A percentile compares a stretch with the other conserved stretches of the same genome.
phyloP scores from a whole-genome alignment of 306 rosid species.

The Cucurbita moschata region DNA sequence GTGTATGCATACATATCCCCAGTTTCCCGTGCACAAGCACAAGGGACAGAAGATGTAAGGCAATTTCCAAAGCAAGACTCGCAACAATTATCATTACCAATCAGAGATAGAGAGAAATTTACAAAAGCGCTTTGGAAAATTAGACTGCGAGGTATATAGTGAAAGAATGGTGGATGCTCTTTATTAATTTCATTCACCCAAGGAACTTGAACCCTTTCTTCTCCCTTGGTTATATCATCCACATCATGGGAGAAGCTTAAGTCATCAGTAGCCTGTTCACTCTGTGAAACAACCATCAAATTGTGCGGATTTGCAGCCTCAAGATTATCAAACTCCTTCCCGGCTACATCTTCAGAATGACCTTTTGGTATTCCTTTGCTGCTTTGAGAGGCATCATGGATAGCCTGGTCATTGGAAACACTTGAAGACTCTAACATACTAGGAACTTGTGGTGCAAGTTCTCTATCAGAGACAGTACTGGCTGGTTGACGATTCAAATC shows the following conservation, averaged over 20 bases:
- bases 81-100: conserved; percentile 56
- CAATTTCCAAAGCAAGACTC: conserved; percentile 73
- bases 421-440: conserved; percentile 9
- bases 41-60: conserved; percentile 31
- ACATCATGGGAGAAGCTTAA: conserved; percentile 24
- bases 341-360: conserved; percentile 16
- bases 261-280: conserved; percentile 25
- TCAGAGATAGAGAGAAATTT: conserved; percentile 41
- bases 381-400: conserved; percentile 7
- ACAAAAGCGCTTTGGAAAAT: conserved; percentile 49
- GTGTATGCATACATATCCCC: conserved; percentile 64
- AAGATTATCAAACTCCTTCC: conserved; percentile 18
- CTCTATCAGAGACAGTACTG: conserved; percentile 11
- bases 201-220: conserved; percentile 54
- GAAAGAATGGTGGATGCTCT: conserved; percentile 45
- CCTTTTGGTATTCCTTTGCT: conserved; percentile 16
- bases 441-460: conserved; percentile 16
- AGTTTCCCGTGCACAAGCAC: conserved; percentile 51
- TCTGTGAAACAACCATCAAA: conserved; percentile 28
- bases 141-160: conserved; percentile 42
- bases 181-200: conserved; percentile 45
- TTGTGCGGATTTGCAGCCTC: conserved; percentile 13
- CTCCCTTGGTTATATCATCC: conserved; percentile 68
- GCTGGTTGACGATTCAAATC: conserved; percentile 23
- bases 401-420: conserved; percentile 12